Conservation (phyloP, 352 stramenopile species). For the Phytophthora aleatoria region DNA sequence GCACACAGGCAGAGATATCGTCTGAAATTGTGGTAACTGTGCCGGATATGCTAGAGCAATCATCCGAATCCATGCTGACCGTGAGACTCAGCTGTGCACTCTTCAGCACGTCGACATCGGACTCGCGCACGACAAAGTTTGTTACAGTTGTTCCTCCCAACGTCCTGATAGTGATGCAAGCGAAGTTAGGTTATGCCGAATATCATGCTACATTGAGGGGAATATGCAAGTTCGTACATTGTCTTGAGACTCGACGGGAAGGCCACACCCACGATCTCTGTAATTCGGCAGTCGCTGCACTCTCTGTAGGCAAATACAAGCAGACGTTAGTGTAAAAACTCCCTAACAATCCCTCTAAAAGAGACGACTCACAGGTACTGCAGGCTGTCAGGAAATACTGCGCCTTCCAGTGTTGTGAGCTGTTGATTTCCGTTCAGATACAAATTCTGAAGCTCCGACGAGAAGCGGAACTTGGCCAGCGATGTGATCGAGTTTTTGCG, state of each 20-base stretch:
- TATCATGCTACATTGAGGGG: neutral
- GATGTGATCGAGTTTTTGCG: conserved; percentile 43
- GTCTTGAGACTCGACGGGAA: conserved; percentile 42
- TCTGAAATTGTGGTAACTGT: conserved; percentile 27
- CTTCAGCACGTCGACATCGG: conserved; percentile 38
- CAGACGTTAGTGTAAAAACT: conserved; percentile 10
- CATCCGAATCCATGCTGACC: conserved; percentile 21
- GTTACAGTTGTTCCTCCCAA: conserved; percentile 33
- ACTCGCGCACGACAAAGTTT: conserved; percentile 42
- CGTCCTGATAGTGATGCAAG: conserved; percentile 20
- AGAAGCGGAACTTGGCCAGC: conserved; percentile 36
- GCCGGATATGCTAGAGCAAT: conserved; percentile 27
- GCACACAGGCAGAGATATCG: conserved; percentile 32
- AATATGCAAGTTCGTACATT: conserved; percentile 28
- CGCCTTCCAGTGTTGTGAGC: conserved; percentile 45
- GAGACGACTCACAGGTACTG: conserved; percentile 28
- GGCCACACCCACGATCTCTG: conserved; percentile 27
- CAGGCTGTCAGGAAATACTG: conserved; percentile 50
- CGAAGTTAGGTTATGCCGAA: conserved; percentile 5
- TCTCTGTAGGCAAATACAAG: conserved; percentile 22
- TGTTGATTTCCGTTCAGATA: conserved; percentile 51
- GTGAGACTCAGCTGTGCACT: conserved; percentile 33
- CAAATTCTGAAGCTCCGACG: conserved; percentile 31
- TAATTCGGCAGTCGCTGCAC: conserved; percentile 38
- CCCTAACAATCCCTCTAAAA: neutral